Percentiles rank a stretch among this genome's conserved stretches.
phyloP scores from a whole-genome alignment of 169 alveolate genomes.

The Plasmodium blacklocki region DNA sequence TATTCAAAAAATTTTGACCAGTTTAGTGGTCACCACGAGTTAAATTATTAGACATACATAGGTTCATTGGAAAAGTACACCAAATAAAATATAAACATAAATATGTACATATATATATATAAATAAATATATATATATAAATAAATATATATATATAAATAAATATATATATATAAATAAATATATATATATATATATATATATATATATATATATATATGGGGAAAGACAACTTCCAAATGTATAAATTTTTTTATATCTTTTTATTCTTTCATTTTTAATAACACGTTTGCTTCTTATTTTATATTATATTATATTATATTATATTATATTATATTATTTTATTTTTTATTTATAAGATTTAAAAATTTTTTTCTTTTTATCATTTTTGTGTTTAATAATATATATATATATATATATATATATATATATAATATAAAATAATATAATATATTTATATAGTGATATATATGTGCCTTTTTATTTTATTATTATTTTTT shows the following conservation, averaged over 20 bases:
- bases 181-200: constrained; percentile 6
- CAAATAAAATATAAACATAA: neutral
- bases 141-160: neutral
- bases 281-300: too few relatives aligned
- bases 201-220: neutral
- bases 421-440: too few relatives aligned
- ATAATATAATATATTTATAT: too few relatives aligned
- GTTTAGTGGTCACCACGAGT: constrained; percentile 6
- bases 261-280: too few relatives aligned
- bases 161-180: neutral
- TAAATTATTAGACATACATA: constrained; percentile 14
- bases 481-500: too few relatives aligned
- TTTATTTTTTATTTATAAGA: too few relatives aligned
- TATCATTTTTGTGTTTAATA: neutral
- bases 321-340: too few relatives aligned
- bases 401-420: constrained; percentile 6
- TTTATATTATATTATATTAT: too few relatives aligned
- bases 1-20: constrained; percentile 38
- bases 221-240: too few relatives aligned
- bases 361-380: too few relatives aligned
- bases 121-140: neutral
- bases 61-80: neutral
- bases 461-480: too few relatives aligned
- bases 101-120: neutral
- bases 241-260: too few relatives aligned